Evolutionary conservation across 331 rosid species (phyloP).

Genomic region (Acacia concinna): DNA sequence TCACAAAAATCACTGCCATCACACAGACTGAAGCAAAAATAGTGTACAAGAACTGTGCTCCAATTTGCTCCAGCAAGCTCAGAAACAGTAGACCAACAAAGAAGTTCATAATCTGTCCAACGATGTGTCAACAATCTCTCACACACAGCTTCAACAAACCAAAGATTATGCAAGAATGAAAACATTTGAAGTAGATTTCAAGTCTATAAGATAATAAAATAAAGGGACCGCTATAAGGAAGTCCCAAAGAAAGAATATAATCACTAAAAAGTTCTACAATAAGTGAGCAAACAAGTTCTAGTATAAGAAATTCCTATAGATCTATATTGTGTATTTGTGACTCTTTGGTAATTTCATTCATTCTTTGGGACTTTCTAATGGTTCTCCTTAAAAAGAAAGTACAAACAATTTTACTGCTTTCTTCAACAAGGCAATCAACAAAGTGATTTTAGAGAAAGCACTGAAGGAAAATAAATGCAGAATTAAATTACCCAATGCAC

Average conservation of each 20-base stretch:
- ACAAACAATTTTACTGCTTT: background rate
- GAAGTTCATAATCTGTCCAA: slow-evolving; percentile 53
- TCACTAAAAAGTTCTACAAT: too few relatives aligned
- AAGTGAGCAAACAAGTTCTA: too few relatives aligned
- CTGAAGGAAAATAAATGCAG: slow-evolving; percentile 15
- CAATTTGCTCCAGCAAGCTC: slow-evolving; percentile 53
- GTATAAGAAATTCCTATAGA: too few relatives aligned
- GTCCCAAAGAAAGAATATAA: background rate
- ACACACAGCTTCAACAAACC: background rate
- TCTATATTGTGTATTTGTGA: too few relatives aligned
- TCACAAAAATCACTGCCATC: slow-evolving; percentile 49
- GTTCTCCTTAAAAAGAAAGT: too few relatives aligned
- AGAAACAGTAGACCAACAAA: slow-evolving; percentile 52
- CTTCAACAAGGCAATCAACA: background rate
- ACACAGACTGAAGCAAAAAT: slow-evolving; percentile 46
- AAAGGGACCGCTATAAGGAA: slow-evolving; percentile 14
- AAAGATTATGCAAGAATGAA: background rate
- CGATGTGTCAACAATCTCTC: slow-evolving; percentile 17
- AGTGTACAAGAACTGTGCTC: slow-evolving; percentile 41
- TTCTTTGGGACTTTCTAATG: too few relatives aligned
- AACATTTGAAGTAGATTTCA: background rate
- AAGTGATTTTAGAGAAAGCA: slow-evolving; percentile 3
- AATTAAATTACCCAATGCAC: slow-evolving; percentile 52
- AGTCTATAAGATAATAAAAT: background rate
- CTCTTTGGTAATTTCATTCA: too few relatives aligned